A percentile compares a stretch with the other conserved stretches of the same genome.
phyloP scores from a whole-genome alignment of 495 filamentous ascomycete genomes.

The Hypoxylon trugodes region DNA sequence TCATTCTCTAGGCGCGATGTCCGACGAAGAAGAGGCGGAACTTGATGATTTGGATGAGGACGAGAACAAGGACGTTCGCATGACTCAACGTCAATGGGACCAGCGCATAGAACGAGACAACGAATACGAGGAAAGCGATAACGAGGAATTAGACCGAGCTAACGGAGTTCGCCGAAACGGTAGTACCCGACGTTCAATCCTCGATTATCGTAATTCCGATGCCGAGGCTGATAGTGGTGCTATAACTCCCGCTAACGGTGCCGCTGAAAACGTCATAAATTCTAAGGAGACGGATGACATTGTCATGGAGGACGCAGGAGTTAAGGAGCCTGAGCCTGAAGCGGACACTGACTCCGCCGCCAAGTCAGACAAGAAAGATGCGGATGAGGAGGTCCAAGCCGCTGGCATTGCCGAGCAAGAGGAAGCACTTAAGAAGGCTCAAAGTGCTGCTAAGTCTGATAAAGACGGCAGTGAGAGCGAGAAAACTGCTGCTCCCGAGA shows the following conservation, averaged over 20 bases:
- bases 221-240: constrained; percentile 72
- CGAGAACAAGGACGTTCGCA: constrained; percentile 83
- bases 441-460: constrained; percentile 25
- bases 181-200: constrained; percentile 68
- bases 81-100: constrained; percentile 86
- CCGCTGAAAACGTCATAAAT: constrained; percentile 55
- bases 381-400: constrained; percentile 36
- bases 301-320: constrained; percentile 68
- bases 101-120: constrained; percentile 74
- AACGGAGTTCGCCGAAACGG: constrained; percentile 75
- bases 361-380: constrained; percentile 54
- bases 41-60: constrained; percentile 91
- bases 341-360: constrained; percentile 31
- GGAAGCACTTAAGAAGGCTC: constrained; percentile 18
- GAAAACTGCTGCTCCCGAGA: constrained; percentile 19
- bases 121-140: constrained; percentile 85
- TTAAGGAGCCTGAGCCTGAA: constrained; percentile 40
- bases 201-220: constrained; percentile 76
- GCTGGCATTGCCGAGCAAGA: constrained; percentile 42
- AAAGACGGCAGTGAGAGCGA: constrained; percentile 37
- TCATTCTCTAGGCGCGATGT: constrained; percentile 69
- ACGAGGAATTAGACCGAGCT: constrained; percentile 80
- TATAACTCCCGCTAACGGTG: constrained; percentile 62
- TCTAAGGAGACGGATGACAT: constrained; percentile 68
- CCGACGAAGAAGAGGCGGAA: constrained; percentile 87